Evolutionary conservation across 345 rosid genomes (phyloP).

Genomic region (Salix arbutifolia): DNA sequence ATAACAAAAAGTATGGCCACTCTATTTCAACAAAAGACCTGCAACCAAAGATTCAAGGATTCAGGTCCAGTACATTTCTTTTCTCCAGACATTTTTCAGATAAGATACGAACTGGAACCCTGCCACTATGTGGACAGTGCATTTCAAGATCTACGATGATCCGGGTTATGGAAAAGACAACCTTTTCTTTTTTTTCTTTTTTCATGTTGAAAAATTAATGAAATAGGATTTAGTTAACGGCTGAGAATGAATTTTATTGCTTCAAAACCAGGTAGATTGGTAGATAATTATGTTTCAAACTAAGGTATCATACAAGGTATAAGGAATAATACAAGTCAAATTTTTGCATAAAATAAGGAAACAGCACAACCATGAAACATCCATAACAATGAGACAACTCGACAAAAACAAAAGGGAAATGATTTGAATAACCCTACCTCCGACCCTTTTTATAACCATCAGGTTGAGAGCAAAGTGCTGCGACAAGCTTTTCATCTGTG

Average conservation of each 20-base stretch:
- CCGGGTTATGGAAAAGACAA: neutral
- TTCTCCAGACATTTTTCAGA: neutral
- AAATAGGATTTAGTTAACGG: no score
- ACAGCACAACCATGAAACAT: neutral
- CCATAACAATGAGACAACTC: neutral
- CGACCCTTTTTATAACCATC: conserved; percentile 38
- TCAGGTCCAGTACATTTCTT: neutral
- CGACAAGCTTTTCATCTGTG: conserved; percentile 91
- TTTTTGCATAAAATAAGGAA: neutral
- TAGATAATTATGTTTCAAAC: neutral
- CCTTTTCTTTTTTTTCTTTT: no score
- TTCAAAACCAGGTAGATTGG: neutral
- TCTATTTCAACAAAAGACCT: neutral
- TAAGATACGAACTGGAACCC: neutral
- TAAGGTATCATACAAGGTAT: neutral
- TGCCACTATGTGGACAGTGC: neutral
- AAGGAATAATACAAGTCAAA: neutral
- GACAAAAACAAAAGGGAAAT: neutral
- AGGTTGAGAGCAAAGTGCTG: conserved; percentile 74
- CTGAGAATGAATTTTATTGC: neutral
- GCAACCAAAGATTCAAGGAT: neutral
- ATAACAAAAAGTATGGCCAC: neutral
- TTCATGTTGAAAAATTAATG: no score
- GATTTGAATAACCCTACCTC: conserved; percentile 41
- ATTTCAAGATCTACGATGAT: neutral